Evolutionary conservation across 78 protist genomes (phyloP), one percentile per base, ranked within the genome.

Genomic region (Monocercomonoides exilis): DNA sequence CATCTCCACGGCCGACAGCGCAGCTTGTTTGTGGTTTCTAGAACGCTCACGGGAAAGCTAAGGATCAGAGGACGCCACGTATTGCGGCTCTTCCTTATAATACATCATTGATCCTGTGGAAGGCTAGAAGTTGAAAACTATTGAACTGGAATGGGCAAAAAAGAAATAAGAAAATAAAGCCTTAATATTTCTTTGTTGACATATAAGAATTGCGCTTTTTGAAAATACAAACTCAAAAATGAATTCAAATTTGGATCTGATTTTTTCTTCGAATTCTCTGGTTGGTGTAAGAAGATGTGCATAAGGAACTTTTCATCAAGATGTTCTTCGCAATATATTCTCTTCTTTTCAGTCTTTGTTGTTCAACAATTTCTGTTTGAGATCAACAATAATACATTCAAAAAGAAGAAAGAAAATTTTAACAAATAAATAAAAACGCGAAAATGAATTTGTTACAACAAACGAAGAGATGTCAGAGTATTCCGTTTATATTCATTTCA

Each of bases 221-320:
- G 82, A 41, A 21, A 41, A 32, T 38, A 21, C 21, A 41, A 33
- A 33, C 6, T 4, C 5, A 41, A 79, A 38, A 41, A 79, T 33
- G 11, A 32, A 33, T 6, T 4, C 4, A 41, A 79, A 79, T 6
- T 77, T 35, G 29, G 43, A 3, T n/a, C 77, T 41, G 32, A 89
- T 77, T 87, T 91, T 91, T 38, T 44, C 77, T 1, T 88, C 92
- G 77, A 80, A 92, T 84, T 91, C 93, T 5, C 92, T 80, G 4
- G 92, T 90, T 0, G 92, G 92, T n/a, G 85, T 41, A 44, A 90
- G 3, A 32, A 90, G 84, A 44, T 87, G 38, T 21, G 77, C 82
- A 2, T 34, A 3, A 4, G 92, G 90, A 79, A 11, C 11, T 54
- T 29, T 54, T 21, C 21, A 29, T 54, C 38, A 21, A 29, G 38